These are phyloP conservation scores for Lagerstroemia speciosa DNA, from an alignment of 345 rosid genomes.

Conservation along the genomic window DNA sequence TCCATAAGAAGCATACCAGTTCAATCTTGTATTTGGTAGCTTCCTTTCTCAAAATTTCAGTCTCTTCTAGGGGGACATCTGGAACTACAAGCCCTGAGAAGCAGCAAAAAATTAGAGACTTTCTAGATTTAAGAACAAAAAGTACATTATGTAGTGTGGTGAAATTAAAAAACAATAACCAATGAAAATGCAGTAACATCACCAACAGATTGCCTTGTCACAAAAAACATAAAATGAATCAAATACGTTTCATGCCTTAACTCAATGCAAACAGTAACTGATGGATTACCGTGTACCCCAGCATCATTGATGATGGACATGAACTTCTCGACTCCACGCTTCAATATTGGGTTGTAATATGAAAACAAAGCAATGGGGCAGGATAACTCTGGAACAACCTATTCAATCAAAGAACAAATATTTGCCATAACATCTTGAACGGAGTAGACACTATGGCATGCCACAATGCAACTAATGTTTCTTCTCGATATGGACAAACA, in stretches of 20 bases:
- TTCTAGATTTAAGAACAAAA: neutral
- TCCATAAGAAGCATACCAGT: constrained; percentile 31
- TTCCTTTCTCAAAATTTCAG: constrained; percentile 62
- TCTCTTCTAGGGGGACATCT: constrained; percentile 94
- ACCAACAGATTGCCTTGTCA: neutral
- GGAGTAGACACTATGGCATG: neutral
- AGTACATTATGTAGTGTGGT: neutral
- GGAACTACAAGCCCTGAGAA: constrained; percentile 79
- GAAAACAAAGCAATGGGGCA: constrained; percentile 80
- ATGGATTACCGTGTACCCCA: constrained; percentile 59
- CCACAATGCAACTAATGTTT: neutral
- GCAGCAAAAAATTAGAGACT: neutral
- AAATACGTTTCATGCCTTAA: neutral
- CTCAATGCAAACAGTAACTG: neutral
- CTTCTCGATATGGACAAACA: neutral
- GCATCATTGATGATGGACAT: constrained; percentile 51
- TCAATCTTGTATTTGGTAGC: constrained; percentile 69
- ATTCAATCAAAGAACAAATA: constrained; percentile 11
- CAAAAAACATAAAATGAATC: neutral
- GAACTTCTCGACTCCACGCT: constrained; percentile 61
- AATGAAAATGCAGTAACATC: neutral
- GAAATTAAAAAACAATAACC: neutral
- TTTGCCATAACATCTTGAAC: neutral
- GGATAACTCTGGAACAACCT: constrained; percentile 75
- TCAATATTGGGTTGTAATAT: constrained; percentile 77